Base-by-base conservation (phyloP, 106 monocot species). In the Cymbidium sinense region DNA sequence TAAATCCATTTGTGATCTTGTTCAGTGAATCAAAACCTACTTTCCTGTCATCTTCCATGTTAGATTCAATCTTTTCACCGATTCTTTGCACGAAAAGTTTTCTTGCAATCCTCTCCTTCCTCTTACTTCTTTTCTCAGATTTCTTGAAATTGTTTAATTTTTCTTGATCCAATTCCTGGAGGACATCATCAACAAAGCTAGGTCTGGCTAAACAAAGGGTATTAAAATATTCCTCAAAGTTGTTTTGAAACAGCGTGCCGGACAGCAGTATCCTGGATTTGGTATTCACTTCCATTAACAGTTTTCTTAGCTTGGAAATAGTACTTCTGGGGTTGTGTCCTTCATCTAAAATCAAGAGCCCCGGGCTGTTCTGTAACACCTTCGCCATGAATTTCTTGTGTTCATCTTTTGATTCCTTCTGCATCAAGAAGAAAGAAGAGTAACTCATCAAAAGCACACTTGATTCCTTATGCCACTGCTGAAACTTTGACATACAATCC, bases 171-270 rank as follows among this genome's bases (percentile, higher is more conserved):
- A 91, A 37, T 54, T 83, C 80, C 50, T 43, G 75, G 6, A 88
- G 75, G 65, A 80, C 78, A 82, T 91, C 91, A 70, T 71, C 25
- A 10, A 84, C 76, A 69, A 93, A 91, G 34, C 78, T 79, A 23
- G 94, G 91, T 75, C 94, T 83, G 34, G 89, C 94, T 36, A 94
- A 78, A 71, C 79, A 82, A 79, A 94, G 70, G 3, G 89, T 94
- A 77, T 94, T 91, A 80, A 89, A 94, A 61, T 91, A 91, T 67
- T 94, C 94, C 71, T 84, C 87, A 81, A 94, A 91, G 80, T 94
- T 94, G 74, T 94, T 94, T 39, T 94, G 94, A 76, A 91, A 91
- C 11, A 89, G 74, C 5, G 91, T 94, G 18, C 91, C n/a, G 8
- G 91, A 94, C 34, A 94, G 81, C 79, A 94, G 84, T 62, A 91